These are phyloP conservation scores for Geranium rotundifolium DNA, from an alignment of 345 rosid genomes.

Conservation along the genomic window DNA sequence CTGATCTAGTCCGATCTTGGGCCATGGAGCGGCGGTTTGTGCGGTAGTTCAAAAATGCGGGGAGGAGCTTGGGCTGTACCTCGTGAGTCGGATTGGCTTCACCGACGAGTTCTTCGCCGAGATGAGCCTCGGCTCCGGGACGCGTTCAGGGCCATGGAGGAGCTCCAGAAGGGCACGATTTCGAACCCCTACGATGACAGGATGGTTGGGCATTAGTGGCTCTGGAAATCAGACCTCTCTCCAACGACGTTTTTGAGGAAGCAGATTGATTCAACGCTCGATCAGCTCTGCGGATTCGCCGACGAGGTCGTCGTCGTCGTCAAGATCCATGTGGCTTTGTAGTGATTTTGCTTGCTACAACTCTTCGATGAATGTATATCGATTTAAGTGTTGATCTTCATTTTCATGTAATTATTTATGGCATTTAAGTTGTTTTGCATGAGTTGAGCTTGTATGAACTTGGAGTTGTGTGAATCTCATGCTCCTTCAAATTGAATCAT, in stretches of 20 bases:
- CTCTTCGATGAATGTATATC: background rate
- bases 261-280: constrained; percentile 66
- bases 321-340: constrained; percentile 39
- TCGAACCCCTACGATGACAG: constrained; percentile 95
- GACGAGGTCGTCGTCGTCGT: constrained; percentile 64
- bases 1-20: constrained; percentile 40
- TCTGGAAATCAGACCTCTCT: constrained; percentile 59
- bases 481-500: no score
- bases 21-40: constrained; percentile 71
- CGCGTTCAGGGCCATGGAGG: constrained; percentile 75
- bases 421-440: no score
- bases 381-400: no score
- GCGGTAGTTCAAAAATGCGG: no score
- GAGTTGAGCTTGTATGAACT: no score
- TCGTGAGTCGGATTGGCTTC: constrained; percentile 88
- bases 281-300: constrained; percentile 57
- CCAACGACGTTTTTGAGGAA: constrained; percentile 44
- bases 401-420: no score
- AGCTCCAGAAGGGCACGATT: constrained; percentile 79
- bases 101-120: constrained; percentile 59
- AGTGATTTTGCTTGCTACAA: background rate
- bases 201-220: constrained; percentile 99
- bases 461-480: no score
- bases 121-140: constrained; percentile 59
- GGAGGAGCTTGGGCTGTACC: constrained; percentile 77